These are phyloP conservation scores for Sporothrix humicola DNA, from an alignment of 2,329 filamentous ascomycete genomes.

Conservation along the genomic window DNA sequence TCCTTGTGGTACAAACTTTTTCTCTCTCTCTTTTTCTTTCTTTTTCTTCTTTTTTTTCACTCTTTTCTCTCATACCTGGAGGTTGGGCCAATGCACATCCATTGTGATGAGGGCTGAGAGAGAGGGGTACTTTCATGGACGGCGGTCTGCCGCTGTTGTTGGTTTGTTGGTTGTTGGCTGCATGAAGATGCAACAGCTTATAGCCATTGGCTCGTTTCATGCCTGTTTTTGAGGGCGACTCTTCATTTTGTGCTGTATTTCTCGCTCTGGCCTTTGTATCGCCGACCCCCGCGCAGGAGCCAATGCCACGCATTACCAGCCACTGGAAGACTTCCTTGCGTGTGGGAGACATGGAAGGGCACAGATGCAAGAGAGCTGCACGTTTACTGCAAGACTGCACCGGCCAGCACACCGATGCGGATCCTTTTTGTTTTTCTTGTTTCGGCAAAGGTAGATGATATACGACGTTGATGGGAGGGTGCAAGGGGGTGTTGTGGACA, in stretches of 20 bases:
- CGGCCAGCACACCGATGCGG: conserved; percentile 10
- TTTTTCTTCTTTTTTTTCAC: too few relatives aligned
- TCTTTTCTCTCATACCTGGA: not conserved
- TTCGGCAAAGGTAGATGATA: conserved; percentile 1
- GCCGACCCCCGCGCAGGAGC: not conserved
- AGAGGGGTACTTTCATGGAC: not conserved
- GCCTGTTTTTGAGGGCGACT: not conserved
- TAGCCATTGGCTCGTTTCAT: not conserved
- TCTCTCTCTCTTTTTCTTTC: not conserved
- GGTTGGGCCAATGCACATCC: not conserved
- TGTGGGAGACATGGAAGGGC: not conserved
- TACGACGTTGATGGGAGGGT: not conserved
- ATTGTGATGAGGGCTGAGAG: not conserved
- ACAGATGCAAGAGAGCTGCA: not conserved
- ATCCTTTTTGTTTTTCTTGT: not conserved
- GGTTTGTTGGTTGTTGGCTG: conserved; percentile 17
- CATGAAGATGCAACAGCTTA: not conserved
- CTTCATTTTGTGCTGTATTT: not conserved
- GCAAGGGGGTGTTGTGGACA: not conserved
- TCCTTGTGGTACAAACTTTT: not conserved
- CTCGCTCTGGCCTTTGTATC: not conserved
- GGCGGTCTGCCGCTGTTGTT: not conserved
- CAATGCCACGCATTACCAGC: conserved; percentile 9
- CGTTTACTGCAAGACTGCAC: not conserved
- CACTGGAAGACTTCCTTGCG: not conserved